Conservation (phyloP, 2,329 filamentous ascomycete genomes). For the Fusarium domesticum region DNA sequence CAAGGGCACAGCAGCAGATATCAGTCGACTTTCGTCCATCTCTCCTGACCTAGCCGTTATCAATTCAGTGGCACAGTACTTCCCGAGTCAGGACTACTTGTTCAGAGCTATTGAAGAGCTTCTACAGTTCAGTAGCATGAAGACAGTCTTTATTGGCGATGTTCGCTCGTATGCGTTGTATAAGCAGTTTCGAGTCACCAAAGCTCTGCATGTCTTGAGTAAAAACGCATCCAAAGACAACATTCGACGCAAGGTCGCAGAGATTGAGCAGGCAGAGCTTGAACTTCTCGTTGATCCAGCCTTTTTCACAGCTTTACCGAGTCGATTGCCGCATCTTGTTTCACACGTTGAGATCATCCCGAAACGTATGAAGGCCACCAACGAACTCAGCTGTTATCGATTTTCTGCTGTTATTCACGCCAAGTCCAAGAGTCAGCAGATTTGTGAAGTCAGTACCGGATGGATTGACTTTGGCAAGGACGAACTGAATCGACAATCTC, state of each 20-base stretch:
- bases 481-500: conserved; percentile 7
- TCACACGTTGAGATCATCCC: conserved; percentile 28
- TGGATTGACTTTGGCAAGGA: conserved; percentile 23
- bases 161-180: conserved; percentile 17
- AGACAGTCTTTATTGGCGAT: conserved; percentile 18
- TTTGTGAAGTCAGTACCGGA: conserved; percentile 1
- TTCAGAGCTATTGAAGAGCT: neutral
- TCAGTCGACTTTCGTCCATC: neutral
- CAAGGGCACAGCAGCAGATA: conserved; percentile 12
- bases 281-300: conserved; percentile 26
- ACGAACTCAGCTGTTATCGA: conserved; percentile 28
- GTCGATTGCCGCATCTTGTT: conserved; percentile 11
- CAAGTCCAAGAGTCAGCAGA: conserved; percentile 1
- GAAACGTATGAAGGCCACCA: conserved; percentile 27
- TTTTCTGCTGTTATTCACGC: conserved; percentile 23
- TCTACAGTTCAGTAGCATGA: conserved; percentile 3
- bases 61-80: conserved; percentile 10
- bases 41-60: conserved; percentile 9
- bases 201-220: conserved; percentile 8
- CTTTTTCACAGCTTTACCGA: conserved; percentile 22
- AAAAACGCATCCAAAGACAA: conserved; percentile 5
- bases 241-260: conserved; percentile 13
- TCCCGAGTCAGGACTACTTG: conserved; percentile 1
- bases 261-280: conserved; percentile 14
- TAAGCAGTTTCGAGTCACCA: conserved; percentile 13